Conservation (phyloP, 73 alveolate species). For the Uronychia setigera region DNA sequence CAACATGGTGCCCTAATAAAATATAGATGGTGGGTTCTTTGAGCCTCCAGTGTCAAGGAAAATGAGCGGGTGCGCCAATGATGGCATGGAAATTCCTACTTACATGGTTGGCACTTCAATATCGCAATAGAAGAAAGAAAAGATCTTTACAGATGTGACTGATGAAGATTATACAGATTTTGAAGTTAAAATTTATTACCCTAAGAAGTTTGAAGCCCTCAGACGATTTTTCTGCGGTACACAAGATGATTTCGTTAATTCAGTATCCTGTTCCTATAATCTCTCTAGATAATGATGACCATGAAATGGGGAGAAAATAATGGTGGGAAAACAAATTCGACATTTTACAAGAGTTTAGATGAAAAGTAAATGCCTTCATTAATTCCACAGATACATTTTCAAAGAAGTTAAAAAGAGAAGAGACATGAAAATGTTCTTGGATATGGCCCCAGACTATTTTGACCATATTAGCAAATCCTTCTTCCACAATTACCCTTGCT, state of each 20-base stretch:
- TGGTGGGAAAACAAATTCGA: slow-evolving; percentile 63
- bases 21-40: no score
- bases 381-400: not conserved
- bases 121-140: not conserved
- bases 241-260: slow-evolving; percentile 24
- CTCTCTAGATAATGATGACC: slow-evolving; percentile 19
- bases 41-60: no score
- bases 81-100: no score
- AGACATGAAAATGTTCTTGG: slow-evolving; percentile 27
- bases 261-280: not conserved
- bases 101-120: not conserved
- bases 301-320: slow-evolving; percentile 15
- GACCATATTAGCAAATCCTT: slow-evolving; percentile 8
- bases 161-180: slow-evolving; percentile 13
- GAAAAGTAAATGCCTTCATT: slow-evolving; percentile 6
- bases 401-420: slow-evolving; percentile 13
- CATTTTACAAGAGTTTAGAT: slow-evolving; percentile 45
- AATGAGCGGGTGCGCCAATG: no score
- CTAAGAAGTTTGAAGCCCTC: slow-evolving; percentile 57
- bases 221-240: slow-evolving; percentile 44
- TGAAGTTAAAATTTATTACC: slow-evolving; percentile 40
- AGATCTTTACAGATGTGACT: not conserved
- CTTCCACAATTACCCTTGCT: slow-evolving; percentile 23
- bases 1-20: no score
- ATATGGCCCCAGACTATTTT: slow-evolving; percentile 32